Conservation (phyloP, 2,329 filamentous ascomycete genomes). For the Penicillium janthinellum region DNA sequence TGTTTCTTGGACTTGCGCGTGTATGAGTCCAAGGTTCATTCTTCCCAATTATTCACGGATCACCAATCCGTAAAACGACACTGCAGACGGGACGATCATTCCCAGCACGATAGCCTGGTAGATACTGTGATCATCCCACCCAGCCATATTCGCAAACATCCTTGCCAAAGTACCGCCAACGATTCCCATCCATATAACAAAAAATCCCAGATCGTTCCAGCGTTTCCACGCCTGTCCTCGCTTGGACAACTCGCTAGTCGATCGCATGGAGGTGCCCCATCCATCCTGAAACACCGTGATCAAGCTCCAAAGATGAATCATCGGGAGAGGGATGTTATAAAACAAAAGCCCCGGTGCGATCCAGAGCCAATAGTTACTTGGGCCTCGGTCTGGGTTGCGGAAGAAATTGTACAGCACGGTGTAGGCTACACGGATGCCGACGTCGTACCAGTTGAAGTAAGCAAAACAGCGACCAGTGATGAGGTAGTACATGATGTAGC, state of each 20-base stretch:
- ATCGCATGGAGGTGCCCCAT: constrained; percentile 42
- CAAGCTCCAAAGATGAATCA: constrained; percentile 40
- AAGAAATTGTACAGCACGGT: constrained; percentile 35
- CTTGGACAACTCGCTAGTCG: constrained; percentile 29
- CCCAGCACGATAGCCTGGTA: constrained; percentile 18
- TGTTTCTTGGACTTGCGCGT: not conserved
- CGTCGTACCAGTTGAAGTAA: constrained; percentile 33
- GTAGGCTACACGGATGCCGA: constrained; percentile 30
- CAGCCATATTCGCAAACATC: constrained; percentile 16
- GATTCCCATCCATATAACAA: constrained; percentile 35
- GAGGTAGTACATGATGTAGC: constrained; percentile 35
- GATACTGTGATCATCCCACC: constrained; percentile 17
- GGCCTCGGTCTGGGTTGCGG: constrained; percentile 31
- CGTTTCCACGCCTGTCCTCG: constrained; percentile 26
- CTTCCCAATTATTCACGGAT: constrained; percentile 10
- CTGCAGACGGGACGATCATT: constrained; percentile 14
- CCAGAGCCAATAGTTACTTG: constrained; percentile 22
- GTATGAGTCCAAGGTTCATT: not conserved
- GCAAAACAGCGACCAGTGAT: constrained; percentile 30
- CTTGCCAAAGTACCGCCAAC: constrained; percentile 27
- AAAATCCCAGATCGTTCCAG: constrained; percentile 33
- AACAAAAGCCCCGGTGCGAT: constrained; percentile 34
- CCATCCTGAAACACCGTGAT: constrained; percentile 37
- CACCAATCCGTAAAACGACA: constrained; percentile 24
- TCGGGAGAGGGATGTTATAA: constrained; percentile 39